Conservation (phyloP, 2,329 filamentous ascomycete genomes). For the Chaetomium sp. region DNA sequence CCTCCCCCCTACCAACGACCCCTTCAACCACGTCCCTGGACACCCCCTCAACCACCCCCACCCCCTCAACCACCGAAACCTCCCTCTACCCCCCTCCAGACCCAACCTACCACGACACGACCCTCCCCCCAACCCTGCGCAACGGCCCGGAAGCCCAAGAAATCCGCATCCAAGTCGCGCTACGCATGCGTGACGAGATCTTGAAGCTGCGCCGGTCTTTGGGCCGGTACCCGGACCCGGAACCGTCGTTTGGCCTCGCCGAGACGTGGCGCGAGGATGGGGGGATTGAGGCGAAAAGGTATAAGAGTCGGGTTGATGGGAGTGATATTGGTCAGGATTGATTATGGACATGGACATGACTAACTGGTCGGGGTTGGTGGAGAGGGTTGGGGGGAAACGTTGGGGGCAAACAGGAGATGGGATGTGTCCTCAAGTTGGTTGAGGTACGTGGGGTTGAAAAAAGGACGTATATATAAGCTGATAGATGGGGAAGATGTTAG, state of each 20-base stretch:
- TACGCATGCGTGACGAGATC: slow-evolving; percentile 71
- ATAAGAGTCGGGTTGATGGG: slow-evolving; percentile 49
- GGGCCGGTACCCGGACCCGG: slow-evolving; percentile 67
- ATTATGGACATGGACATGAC: neutral
- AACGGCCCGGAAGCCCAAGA: slow-evolving; percentile 64
- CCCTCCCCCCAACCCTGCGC: too few relatives aligned
- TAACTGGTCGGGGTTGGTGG: neutral
- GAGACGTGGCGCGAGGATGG: slow-evolving; percentile 69
- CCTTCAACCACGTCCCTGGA: too few relatives aligned
- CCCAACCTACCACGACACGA: too few relatives aligned
- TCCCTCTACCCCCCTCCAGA: too few relatives aligned
- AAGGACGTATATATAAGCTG: too few relatives aligned
- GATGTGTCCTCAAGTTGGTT: too few relatives aligned
- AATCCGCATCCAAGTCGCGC: slow-evolving; percentile 73
- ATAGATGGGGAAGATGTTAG: too few relatives aligned
- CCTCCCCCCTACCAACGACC: too few relatives aligned
- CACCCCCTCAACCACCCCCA: too few relatives aligned
- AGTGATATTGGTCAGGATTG: slow-evolving; percentile 38
- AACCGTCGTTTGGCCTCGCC: slow-evolving; percentile 67
- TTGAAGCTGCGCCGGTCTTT: slow-evolving; percentile 65
- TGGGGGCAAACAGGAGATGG: too few relatives aligned
- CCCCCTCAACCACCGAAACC: too few relatives aligned
- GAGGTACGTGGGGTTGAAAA: too few relatives aligned
- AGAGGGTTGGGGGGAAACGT: neutral
- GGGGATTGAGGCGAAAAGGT: slow-evolving; percentile 41